These are phyloP conservation scores for Leptographium flavum DNA, from an alignment of 2,329 filamentous ascomycete genomes.

Conservation along the genomic window DNA sequence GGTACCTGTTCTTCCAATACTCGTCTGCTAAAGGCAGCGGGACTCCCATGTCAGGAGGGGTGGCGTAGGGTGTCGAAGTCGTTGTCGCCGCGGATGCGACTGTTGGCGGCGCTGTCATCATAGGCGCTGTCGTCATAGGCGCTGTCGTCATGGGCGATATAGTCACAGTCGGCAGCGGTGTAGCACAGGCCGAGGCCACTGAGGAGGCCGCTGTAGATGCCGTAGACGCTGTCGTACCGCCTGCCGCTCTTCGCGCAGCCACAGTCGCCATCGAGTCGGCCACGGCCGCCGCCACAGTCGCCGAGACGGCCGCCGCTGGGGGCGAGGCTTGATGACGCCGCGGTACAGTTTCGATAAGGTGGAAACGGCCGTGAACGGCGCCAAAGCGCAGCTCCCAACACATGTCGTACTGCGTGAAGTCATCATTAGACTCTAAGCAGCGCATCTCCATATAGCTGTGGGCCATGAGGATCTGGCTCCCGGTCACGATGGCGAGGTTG, in stretches of 20 bases:
- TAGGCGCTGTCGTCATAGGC: not conserved
- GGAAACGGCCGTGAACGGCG: conserved; percentile 35
- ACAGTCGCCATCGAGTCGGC: too few relatives aligned
- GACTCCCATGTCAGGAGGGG: not conserved
- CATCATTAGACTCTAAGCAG: conserved; percentile 26
- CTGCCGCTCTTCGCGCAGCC: too few relatives aligned
- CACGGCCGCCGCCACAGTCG: too few relatives aligned
- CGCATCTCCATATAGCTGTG: conserved; percentile 25
- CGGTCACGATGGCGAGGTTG: conserved; percentile 42
- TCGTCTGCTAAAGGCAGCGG: conserved; percentile 14
- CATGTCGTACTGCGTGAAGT: conserved; percentile 32
- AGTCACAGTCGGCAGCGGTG: too few relatives aligned
- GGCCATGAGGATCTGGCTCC: conserved; percentile 35
- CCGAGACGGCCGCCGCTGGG: too few relatives aligned
- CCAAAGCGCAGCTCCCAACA: conserved; percentile 44
- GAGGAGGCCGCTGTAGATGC: too few relatives aligned
- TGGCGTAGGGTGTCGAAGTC: not conserved
- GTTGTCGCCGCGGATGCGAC: too few relatives aligned
- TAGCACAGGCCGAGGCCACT: too few relatives aligned
- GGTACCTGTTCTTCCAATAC: conserved; percentile 39
- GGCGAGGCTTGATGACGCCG: too few relatives aligned
- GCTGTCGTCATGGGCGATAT: too few relatives aligned
- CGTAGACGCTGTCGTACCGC: too few relatives aligned
- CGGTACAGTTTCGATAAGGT: conserved; percentile 37
- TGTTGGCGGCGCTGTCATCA: conserved; percentile 8